Base-by-base conservation (phyloP, 2,329 filamentous ascomycete species). In the Botrytis tulipae region DNA sequence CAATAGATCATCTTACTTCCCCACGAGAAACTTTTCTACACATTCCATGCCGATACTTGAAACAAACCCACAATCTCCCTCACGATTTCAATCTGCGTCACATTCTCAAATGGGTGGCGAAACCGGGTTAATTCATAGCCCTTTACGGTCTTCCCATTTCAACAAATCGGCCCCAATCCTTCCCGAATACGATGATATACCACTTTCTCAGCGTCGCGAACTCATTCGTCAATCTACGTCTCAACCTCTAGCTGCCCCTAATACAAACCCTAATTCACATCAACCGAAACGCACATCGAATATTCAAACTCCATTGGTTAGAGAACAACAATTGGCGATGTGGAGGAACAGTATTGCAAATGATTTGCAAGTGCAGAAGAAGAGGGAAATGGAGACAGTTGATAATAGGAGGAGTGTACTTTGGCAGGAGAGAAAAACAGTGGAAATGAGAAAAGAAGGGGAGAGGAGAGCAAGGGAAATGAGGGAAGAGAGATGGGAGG, bases 271-370 rank as follows among this genome's bases (percentile, higher is more conserved):
- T 78, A 83, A 89, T 83, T 88, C 85, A 22, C 87, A 88, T 78
- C 87, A 88, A 80, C 87, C 87, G 1, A 83, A 84, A 76, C 84
- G 89, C 44, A 80, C 80, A 70, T 85, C 84, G 32, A 83, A 81
- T 2, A 74, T 85, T 9, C 84, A 84, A 4, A 82, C 84, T 6
- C 80, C 77, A 81, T 32, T 84, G 14, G 84, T 82, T 20, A 86
- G 89, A 57, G 87, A 91, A 73, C 85, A 87, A 0, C 87, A 88
- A 74, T 86, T 94, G 44, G 89, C 90, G 35, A 88, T 84, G 70
- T 94, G 93, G 86, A 87, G 92, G 68, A 87, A 88, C 76, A 90
- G 88, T 1, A 85, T 93, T 2, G 87, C 88, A 32, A 85, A 89
- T 20, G 90, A 93, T 62, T 83, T 92, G n/a, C 84, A 86, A 37